Evolutionary conservation across 2,329 filamentous ascomycete genomes (phyloP).

Genomic region (Chrysoporthe austroafricana): DNA sequence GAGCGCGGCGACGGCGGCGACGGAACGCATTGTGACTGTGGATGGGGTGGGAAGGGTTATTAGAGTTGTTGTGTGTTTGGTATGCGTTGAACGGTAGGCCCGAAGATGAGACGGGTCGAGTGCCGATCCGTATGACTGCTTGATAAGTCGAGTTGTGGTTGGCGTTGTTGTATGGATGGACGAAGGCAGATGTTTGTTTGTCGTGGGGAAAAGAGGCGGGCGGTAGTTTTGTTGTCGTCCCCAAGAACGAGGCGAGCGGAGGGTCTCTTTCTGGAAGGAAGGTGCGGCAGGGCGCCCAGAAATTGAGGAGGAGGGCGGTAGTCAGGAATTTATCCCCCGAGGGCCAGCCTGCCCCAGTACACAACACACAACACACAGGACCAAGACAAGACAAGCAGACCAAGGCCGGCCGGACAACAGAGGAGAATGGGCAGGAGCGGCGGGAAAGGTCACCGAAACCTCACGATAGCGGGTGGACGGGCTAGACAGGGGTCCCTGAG

Average conservation of each 20-base stretch:
- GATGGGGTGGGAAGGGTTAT: neutral
- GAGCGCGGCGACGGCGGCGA: conserved; percentile 47
- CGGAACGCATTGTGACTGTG: conserved; percentile 46
- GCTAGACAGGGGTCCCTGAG: conserved; percentile 6
- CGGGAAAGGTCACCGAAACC: conserved; percentile 13
- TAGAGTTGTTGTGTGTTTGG: neutral
- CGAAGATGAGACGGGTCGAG: neutral
- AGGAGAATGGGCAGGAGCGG: conserved; percentile 5
- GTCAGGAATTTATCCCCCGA: conserved; percentile 8
- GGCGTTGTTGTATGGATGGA: conserved; percentile 11
- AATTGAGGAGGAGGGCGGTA: neutral
- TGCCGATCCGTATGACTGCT: neutral
- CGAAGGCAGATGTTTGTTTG: conserved; percentile 1
- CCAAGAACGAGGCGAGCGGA: neutral
- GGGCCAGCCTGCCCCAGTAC: neutral
- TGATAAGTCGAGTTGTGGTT: neutral
- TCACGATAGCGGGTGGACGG: conserved; percentile 5
- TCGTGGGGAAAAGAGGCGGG: neutral
- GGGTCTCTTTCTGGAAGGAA: conserved; percentile 22
- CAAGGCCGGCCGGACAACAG: conserved; percentile 5
- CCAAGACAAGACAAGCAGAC: conserved; percentile 3
- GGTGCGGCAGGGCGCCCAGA: conserved; percentile 7
- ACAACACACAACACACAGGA: conserved; percentile 4
- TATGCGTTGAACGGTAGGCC: neutral
- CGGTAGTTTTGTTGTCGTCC: neutral